Evolutionary conservation across 495 filamentous ascomycete genomes (phyloP), one percentile per base, ranked within the genome.

Genomic region (Neurospora sp.): DNA sequence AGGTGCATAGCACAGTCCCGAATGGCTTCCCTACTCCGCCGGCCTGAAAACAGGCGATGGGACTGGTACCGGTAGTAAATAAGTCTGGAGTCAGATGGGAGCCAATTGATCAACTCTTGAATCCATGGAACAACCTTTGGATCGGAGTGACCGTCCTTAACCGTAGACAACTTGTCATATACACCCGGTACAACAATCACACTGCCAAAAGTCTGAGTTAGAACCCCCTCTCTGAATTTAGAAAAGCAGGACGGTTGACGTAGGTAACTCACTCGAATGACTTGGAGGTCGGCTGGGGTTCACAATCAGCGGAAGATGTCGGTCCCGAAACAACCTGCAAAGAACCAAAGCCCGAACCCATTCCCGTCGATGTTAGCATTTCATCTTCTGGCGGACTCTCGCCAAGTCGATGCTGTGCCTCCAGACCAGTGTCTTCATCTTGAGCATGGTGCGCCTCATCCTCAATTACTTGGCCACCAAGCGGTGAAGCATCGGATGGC

Each of bases 1-100:
- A 74, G 8, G 37, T 74, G 70, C 42, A 74, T 21, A 40, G 73
- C 73, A 43, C 24, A 72, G 48, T 45, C 71, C 24, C 70, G 73
- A 34, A 74, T 69, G 21, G 45, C 73, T 40, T 74, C 15, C 36
- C 73, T 71, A 34, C 70, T 71, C 62, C 21, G 28, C 24, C 21
- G 17, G 5, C 70, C 70, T n/a, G 69, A 74, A 45, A 74, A 74
- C 1, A 74, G 48, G 37, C 66, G 70, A 6, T 38, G 19, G n/a
- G 73, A 45, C 38, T 71, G 36, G 28, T 74, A 71, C 39, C 45
- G 36, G 38, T 71, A 74, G 39, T 71, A 45, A 3, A 74, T 31
- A 37, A 43, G 31, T 54, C 73, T 48, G 9, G 73, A 72, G 15
- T 54, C 42, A 15, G 73, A 71, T 13, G 31, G 73, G 21, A 54